phyloP scores from a whole-genome alignment of 306 rosid species.

The Cyamopsis tetragonoloba region DNA sequence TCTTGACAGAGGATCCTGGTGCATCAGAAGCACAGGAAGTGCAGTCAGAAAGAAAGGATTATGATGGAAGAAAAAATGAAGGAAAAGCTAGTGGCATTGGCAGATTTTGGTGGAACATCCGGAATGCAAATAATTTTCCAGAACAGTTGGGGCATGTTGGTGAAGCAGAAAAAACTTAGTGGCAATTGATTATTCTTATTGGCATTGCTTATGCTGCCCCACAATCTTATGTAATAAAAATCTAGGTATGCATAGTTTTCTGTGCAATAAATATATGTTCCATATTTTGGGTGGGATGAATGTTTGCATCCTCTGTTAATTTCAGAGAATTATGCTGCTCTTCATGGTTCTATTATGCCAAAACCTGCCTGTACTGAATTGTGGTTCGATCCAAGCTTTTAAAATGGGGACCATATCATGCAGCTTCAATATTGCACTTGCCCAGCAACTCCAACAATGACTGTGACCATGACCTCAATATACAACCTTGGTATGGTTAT shows the following conservation, averaged over 20 bases:
- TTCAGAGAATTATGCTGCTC: constrained; percentile 2
- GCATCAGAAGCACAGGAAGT: constrained; percentile 72
- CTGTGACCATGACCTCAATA: neutral
- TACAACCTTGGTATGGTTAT: neutral
- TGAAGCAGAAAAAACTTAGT: constrained; percentile 72
- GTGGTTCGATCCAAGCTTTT: constrained; percentile 7
- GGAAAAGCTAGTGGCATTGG: constrained; percentile 42
- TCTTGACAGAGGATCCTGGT: constrained; percentile 96
- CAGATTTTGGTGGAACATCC: constrained; percentile 64
- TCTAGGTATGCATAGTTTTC: constrained; percentile 43
- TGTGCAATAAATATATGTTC: constrained; percentile 23
- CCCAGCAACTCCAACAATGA: neutral
- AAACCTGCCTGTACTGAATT: constrained; percentile 8
- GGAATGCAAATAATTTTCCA: constrained; percentile 64
- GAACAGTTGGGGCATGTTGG: constrained; percentile 76
- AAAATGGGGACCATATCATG: neutral
- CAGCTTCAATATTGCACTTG: neutral
- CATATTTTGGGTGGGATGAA: constrained; percentile 13
- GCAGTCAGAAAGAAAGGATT: constrained; percentile 61
- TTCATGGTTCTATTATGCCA: neutral
- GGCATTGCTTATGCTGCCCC: constrained; percentile 41
- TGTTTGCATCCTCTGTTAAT: neutral
- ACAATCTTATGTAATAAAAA: constrained; percentile 40
- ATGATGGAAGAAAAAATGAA: constrained; percentile 47
- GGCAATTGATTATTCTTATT: constrained; percentile 31